A percentile compares a stretch with the other conserved stretches of the same genome.
Conservation (phyloP, 495 filamentous ascomycete species). For the Aeminium ludgeri region DNA sequence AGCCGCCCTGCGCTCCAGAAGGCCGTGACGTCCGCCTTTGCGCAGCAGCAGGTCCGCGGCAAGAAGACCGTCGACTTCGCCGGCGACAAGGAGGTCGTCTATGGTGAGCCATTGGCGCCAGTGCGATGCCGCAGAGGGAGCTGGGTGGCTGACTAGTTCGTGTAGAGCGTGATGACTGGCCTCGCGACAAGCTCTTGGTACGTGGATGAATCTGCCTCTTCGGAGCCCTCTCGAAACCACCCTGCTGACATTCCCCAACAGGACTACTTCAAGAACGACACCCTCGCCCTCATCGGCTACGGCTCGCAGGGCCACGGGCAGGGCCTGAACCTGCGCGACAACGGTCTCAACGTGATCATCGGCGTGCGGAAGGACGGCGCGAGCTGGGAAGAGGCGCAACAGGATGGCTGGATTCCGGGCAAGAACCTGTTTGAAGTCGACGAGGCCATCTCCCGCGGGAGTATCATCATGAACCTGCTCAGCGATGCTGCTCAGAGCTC, state of each 20-base stretch:
- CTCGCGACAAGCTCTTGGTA: slow-evolving; percentile 86
- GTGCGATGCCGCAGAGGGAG: not conserved
- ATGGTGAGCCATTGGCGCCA: slow-evolving; percentile 39
- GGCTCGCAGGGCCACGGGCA: slow-evolving; percentile 97
- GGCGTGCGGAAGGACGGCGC: slow-evolving; percentile 95
- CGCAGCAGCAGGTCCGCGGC: slow-evolving; percentile 59
- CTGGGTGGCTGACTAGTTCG: slow-evolving; percentile 7
- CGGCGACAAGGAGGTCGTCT: slow-evolving; percentile 79
- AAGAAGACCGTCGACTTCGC: slow-evolving; percentile 91
- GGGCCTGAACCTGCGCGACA: slow-evolving; percentile 97
- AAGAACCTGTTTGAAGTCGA: slow-evolving; percentile 96
- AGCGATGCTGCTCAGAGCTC: slow-evolving; percentile 92
- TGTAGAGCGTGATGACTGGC: slow-evolving; percentile 93
- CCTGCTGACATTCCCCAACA: slow-evolving; percentile 21
- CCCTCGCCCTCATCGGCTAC: slow-evolving; percentile 96
- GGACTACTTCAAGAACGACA: slow-evolving; percentile 99
- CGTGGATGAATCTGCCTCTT: slow-evolving; percentile 22
- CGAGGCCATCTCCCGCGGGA: slow-evolving; percentile 83
- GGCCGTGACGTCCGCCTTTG: slow-evolving; percentile 35
- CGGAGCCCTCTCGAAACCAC: slow-evolving; percentile 1
- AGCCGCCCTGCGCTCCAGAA: slow-evolving; percentile 26
- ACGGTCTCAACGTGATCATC: slow-evolving; percentile 95
- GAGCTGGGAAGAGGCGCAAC: slow-evolving; percentile 91
- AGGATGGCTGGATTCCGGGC: slow-evolving; percentile 95
- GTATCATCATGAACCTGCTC: slow-evolving; percentile 97